Conservation (phyloP, 371 early-diverging fungal genomes). For the Synchytrium microbalum region DNA sequence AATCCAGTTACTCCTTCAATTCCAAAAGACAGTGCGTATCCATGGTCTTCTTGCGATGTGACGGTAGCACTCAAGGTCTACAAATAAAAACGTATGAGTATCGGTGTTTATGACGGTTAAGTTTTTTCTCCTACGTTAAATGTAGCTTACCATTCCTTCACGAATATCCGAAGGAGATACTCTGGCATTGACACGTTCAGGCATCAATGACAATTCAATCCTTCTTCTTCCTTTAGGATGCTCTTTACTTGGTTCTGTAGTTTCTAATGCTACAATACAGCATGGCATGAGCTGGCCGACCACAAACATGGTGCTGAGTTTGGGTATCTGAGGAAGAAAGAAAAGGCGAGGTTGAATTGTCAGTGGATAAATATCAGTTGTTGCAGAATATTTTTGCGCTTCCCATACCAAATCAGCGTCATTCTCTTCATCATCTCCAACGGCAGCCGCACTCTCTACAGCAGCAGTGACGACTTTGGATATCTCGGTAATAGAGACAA, state of each 20-base stretch:
- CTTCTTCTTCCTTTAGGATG: conserved; percentile 24
- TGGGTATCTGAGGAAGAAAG: too few species aligned
- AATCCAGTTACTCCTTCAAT: conserved; percentile 58
- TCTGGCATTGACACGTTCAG: conserved; percentile 53
- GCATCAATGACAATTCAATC: conserved; percentile 64
- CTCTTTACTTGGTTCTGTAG: conserved; percentile 23
- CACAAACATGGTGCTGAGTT: conserved; percentile 48
- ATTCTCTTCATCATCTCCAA: conserved; percentile 43
- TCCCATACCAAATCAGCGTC: conserved; percentile 24
- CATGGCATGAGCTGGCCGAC: conserved; percentile 73
- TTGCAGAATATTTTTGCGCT: too few species aligned
- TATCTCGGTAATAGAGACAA: conserved; percentile 70
- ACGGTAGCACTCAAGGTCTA: conserved; percentile 58
- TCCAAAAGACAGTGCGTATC: conserved; percentile 67
- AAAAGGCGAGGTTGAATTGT: too few species aligned
- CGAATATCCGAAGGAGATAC: conserved; percentile 46
- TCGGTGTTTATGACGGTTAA: too few species aligned
- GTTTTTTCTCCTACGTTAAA: too few species aligned
- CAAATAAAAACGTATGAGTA: not conserved
- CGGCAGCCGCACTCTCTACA: conserved; percentile 55
- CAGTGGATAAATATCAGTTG: too few species aligned
- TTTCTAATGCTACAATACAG: conserved; percentile 42
- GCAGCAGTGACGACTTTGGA: conserved; percentile 51
- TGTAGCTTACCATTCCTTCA: conserved; percentile 49
- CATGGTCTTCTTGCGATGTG: conserved; percentile 71